A percentile compares a stretch with the other conserved stretches of the same genome.
These are phyloP conservation scores for Paramyrothecium roridum DNA, from an alignment of 2,329 filamentous ascomycete genomes.

Conservation along the genomic window DNA sequence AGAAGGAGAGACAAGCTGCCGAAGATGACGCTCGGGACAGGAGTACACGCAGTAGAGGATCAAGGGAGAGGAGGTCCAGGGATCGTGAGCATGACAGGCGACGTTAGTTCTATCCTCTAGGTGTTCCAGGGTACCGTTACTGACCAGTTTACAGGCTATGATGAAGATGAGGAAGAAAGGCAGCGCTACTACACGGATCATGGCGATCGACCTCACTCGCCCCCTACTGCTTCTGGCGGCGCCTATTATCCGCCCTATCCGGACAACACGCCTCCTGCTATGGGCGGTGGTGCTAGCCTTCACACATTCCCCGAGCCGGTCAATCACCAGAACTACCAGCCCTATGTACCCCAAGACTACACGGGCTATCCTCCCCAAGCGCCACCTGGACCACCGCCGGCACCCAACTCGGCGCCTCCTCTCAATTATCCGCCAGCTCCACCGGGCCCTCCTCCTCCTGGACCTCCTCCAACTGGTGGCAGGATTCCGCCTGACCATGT, in stretches of 20 bases:
- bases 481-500: slow-evolving; percentile 38
- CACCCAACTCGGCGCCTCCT: slow-evolving; percentile 12
- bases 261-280: slow-evolving; percentile 18
- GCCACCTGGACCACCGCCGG: slow-evolving; percentile 25
- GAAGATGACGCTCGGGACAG: not conserved
- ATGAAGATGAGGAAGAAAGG: slow-evolving; percentile 17
- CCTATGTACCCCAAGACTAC: slow-evolving; percentile 42
- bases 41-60: slow-evolving; percentile 7
- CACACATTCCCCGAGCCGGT: slow-evolving; percentile 14
- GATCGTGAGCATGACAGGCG: slow-evolving; percentile 15
- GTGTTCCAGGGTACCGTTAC: slow-evolving; percentile 25
- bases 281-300: slow-evolving; percentile 19
- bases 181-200: slow-evolving; percentile 32
- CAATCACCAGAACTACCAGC: slow-evolving; percentile 25
- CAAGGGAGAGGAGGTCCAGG: slow-evolving; percentile 30
- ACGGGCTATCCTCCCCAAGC: slow-evolving; percentile 36
- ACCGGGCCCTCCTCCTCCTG: slow-evolving; percentile 25
- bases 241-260: slow-evolving; percentile 44
- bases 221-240: slow-evolving; percentile 49
- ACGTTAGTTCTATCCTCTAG: slow-evolving; percentile 7
- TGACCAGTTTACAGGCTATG: slow-evolving; percentile 7
- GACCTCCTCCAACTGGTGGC: slow-evolving; percentile 26
- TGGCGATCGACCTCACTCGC: slow-evolving; percentile 37
- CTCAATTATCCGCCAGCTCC: slow-evolving; percentile 24
- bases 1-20: slow-evolving; percentile 18